Percentiles rank a stretch among this genome's conserved stretches.
These are phyloP conservation scores for Geosiphon pyriformis DNA, from an alignment of 192 early-diverging fungal genomes.

Conservation along the genomic window DNA sequence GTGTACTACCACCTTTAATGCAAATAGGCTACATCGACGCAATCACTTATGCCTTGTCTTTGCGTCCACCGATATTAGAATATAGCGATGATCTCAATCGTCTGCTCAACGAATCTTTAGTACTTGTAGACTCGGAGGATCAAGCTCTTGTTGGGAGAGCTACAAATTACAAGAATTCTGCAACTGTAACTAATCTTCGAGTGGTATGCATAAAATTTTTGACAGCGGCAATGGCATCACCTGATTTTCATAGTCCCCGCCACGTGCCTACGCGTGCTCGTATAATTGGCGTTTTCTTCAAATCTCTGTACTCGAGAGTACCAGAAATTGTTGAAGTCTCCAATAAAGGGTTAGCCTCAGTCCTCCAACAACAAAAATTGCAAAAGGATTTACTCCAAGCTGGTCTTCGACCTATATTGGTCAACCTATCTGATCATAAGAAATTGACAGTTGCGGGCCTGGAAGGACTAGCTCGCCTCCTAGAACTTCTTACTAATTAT, in stretches of 20 bases:
- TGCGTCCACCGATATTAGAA: constrained; percentile 80
- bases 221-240: constrained; percentile 85
- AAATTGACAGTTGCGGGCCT: constrained; percentile 86
- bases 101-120: constrained; percentile 84
- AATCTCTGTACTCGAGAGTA: constrained; percentile 92
- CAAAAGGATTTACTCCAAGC: constrained; percentile 93
- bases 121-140: constrained; percentile 95
- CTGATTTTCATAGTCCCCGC: constrained; percentile 70
- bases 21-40: constrained; percentile 99
- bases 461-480: constrained; percentile 88
- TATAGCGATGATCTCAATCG: constrained; percentile 83
- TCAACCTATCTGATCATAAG: constrained; percentile 93
- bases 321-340: constrained; percentile 94
- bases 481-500: constrained; percentile 93
- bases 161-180: constrained; percentile 74
- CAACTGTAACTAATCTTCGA: constrained; percentile 78
- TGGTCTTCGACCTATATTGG: constrained; percentile 92
- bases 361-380: constrained; percentile 77
- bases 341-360: constrained; percentile 81
- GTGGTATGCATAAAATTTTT: constrained; percentile 97
- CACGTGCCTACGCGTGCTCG: constrained; percentile 77
- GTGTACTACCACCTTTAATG: constrained; percentile 90
- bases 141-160: constrained; percentile 84
- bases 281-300: constrained; percentile 98
- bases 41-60: constrained; percentile 89